Base-by-base conservation (phyloP, 768 basidiomycete species). In the Lyophyllum decastes region DNA sequence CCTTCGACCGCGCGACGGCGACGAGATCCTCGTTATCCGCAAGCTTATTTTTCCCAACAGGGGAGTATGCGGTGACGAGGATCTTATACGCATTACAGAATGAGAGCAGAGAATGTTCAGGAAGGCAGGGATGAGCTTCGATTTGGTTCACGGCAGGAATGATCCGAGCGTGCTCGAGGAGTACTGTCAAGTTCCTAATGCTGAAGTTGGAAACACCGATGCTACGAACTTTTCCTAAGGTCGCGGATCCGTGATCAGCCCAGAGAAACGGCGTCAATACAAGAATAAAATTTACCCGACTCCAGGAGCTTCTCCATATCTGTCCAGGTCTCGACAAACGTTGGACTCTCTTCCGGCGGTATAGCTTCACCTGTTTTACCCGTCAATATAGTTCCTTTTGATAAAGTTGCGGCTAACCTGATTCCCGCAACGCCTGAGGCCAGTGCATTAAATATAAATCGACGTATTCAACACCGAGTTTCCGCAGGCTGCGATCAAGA, bases 151-250 rank as follows among this genome's bases (percentile, higher is more conserved):
- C 59, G 7, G 61, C 57, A 11, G 83, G 83, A 2, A 78, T 66
- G 46, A 82, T 64, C 50, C 66, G 73, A 49, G 71, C 73, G 4
- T 69, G 68, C 49, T 72, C 65, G 5, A 79, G 64, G 14, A 83
- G 71, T 34, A 69, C 62, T 40, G 61, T 65, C 30, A 75, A 68
- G 11, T 70, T 74, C 59, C 75, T 76, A 57, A 80, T 70, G 21
- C 74, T 75, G 64, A 81, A 82, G 68, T 84, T 84, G 50, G 79
- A 80, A 22, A 86, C 80, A 11, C 83, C 83, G 61, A 79, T 77
- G 1, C 67, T 57, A 47, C 64, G 69, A 24, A 71, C 71, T 60
- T 75, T 77, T 30, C 74, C 74, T 72, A 48, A 45, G 19, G 26
- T 7, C 3, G 34, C 4, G n/a, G 2, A 38, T 1, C 5, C 2